A percentile compares a stretch with the other conserved stretches of the same genome.
Evolutionary conservation across 169 alveolate genomes (phyloP).

Genomic region (Cryptosporidium canis): DNA sequence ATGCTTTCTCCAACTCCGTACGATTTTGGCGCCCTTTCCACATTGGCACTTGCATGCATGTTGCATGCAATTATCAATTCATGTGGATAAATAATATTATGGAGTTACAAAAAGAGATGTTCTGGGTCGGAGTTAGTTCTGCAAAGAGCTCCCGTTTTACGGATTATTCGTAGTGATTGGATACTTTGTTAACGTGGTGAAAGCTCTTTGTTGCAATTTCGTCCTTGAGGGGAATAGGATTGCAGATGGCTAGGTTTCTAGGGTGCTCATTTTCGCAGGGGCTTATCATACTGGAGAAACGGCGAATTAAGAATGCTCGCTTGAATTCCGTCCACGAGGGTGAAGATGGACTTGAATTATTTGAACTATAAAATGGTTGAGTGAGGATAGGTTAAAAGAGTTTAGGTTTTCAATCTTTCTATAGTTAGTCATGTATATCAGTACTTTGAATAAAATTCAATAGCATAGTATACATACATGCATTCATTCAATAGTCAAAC

Average conservation of each 20-base stretch:
- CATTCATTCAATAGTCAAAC: too few relatives aligned
- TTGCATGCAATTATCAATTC: neutral
- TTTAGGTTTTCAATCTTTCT: neutral
- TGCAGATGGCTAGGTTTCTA: too few relatives aligned
- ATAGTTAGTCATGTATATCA: neutral
- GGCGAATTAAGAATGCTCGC: too few relatives aligned
- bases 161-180: neutral
- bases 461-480: too few relatives aligned
- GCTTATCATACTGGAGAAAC: too few relatives aligned
- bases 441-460: slow-evolving; percentile 5
- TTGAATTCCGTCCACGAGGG: too few relatives aligned
- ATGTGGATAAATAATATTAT: neutral
- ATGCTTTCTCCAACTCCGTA: neutral
- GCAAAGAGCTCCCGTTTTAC: neutral
- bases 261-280: too few relatives aligned
- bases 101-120: neutral
- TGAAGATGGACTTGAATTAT: too few relatives aligned
- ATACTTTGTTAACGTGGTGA: neutral
- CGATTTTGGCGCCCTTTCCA: neutral
- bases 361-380: too few relatives aligned
- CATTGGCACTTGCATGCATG: neutral
- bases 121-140: neutral
- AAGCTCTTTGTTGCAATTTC: neutral
- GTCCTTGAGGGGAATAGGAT: too few relatives aligned
- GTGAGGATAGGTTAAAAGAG: neutral